These are phyloP conservation scores for Russula abietina DNA, from an alignment of 768 basidiomycete genomes.

Conservation along the genomic window DNA sequence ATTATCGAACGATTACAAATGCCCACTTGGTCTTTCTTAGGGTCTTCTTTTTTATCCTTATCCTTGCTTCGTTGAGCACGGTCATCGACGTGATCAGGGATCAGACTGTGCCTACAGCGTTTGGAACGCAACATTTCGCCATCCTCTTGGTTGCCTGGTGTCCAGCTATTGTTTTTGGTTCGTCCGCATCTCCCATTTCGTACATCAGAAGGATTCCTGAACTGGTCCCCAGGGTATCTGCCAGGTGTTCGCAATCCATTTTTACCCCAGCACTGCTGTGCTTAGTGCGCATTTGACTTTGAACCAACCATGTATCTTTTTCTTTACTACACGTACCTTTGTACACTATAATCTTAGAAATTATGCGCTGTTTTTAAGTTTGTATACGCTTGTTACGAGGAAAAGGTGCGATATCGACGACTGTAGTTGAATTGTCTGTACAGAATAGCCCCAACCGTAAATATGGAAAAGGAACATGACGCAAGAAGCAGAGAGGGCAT, in stretches of 20 bases:
- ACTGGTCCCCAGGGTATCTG: constrained; percentile 7
- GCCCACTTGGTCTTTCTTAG: constrained; percentile 29
- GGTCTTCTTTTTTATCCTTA: constrained; percentile 41
- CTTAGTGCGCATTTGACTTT: neutral
- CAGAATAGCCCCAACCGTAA: neutral
- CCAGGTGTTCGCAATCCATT: constrained; percentile 21
- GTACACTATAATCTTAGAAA: neutral
- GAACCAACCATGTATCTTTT: neutral
- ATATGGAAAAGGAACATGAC: neutral
- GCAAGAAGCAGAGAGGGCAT: neutral
- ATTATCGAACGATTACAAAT: neutral
- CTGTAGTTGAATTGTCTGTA: constrained; percentile 6
- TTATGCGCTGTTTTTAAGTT: neutral
- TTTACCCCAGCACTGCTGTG: neutral
- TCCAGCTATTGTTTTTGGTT: constrained; percentile 51
- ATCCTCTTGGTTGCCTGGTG: constrained; percentile 55
- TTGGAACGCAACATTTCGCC: constrained; percentile 63
- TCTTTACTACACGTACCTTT: neutral
- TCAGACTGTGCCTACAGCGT: constrained; percentile 39
- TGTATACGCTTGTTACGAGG: neutral
- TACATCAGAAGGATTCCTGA: neutral
- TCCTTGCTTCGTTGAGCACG: constrained; percentile 45
- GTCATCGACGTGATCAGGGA: constrained; percentile 43
- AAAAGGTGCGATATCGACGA: neutral
- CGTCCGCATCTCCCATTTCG: constrained; percentile 18